Percentiles rank a stretch among this genome's conserved stretches.
Conservation (phyloP, 2,329 filamentous ascomycete species). For the Laburnicola sp. region DNA sequence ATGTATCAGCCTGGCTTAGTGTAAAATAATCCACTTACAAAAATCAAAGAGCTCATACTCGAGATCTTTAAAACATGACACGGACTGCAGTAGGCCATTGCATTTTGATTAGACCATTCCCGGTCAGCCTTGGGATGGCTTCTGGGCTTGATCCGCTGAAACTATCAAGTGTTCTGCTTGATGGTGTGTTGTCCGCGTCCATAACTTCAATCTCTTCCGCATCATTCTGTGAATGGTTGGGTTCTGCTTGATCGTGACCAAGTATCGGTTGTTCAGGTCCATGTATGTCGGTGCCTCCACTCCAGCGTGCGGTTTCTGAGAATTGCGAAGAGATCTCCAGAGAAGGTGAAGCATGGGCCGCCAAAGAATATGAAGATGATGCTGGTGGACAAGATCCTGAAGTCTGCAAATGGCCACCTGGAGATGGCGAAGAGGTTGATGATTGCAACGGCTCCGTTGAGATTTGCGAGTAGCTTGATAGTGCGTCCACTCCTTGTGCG, state of each 20-base stretch:
- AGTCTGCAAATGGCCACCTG: not conserved
- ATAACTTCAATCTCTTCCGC: not conserved
- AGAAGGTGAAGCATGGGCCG: not conserved
- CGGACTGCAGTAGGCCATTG: too few species aligned
- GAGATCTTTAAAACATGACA: too few species aligned
- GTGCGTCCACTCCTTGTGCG: not conserved
- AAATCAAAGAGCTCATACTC: too few species aligned
- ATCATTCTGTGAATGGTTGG: not conserved
- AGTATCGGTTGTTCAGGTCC: too few species aligned
- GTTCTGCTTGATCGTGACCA: not conserved
- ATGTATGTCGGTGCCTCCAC: not conserved
- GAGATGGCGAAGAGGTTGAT: not conserved
- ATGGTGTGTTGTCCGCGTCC: not conserved
- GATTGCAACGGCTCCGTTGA: not conserved
- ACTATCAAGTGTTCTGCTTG: not conserved
- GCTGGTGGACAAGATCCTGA: not conserved
- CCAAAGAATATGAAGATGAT: not conserved
- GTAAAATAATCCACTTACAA: too few species aligned
- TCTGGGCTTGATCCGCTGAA: not conserved
- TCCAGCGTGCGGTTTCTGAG: not conserved
- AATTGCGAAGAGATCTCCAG: not conserved
- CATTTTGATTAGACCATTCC: not conserved
- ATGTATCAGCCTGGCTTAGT: too few species aligned
- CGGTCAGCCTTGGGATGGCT: not conserved
- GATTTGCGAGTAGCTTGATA: not conserved